Conservation (phyloP, 2,329 filamentous ascomycete species). For the Hypoxylon sp. region DNA sequence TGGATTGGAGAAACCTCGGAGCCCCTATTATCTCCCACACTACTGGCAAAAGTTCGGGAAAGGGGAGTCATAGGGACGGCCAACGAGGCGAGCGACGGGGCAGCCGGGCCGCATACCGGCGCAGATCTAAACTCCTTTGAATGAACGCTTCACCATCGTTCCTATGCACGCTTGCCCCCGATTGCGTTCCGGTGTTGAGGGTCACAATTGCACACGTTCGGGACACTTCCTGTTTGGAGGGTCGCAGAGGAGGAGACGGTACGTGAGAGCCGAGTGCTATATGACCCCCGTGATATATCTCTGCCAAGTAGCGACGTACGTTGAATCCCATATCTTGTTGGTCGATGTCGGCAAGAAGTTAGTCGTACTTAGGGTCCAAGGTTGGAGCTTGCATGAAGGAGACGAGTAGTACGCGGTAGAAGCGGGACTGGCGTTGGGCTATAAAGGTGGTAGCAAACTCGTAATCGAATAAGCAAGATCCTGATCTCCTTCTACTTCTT, state of each 20-base stretch:
- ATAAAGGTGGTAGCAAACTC: conserved; percentile 28
- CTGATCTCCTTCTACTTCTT: background rate
- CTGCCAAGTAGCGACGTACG: conserved; percentile 34
- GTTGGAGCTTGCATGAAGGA: conserved; percentile 30
- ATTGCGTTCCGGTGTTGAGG: conserved; percentile 39
- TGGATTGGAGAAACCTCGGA: conserved; percentile 45
- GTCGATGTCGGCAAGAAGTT: conserved; percentile 6
- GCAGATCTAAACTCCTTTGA: conserved; percentile 41
- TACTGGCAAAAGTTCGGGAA: conserved; percentile 44
- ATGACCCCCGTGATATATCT: conserved; percentile 27
- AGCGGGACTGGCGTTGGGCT: conserved; percentile 32
- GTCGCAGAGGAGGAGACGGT: conserved; percentile 32
- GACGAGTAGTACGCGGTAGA: conserved; percentile 22
- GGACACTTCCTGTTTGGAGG: conserved; percentile 16
- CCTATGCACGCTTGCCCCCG: conserved; percentile 23
- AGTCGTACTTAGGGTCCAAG: conserved; percentile 11
- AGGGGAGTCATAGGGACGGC: background rate
- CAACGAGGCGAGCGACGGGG: conserved; percentile 14
- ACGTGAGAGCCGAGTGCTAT: conserved; percentile 22
- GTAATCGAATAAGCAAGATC: conserved; percentile 17
- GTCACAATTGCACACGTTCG: conserved; percentile 39
- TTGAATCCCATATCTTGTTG: conserved; percentile 16
- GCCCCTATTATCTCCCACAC: conserved; percentile 28
- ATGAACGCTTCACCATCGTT: conserved; percentile 27
- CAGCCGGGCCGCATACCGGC: conserved; percentile 41